Percentiles rank a stretch among this genome's conserved stretches.
Conservation (phyloP, 768 basidiomycete genomes). For the Kwoniella heveanensis region DNA sequence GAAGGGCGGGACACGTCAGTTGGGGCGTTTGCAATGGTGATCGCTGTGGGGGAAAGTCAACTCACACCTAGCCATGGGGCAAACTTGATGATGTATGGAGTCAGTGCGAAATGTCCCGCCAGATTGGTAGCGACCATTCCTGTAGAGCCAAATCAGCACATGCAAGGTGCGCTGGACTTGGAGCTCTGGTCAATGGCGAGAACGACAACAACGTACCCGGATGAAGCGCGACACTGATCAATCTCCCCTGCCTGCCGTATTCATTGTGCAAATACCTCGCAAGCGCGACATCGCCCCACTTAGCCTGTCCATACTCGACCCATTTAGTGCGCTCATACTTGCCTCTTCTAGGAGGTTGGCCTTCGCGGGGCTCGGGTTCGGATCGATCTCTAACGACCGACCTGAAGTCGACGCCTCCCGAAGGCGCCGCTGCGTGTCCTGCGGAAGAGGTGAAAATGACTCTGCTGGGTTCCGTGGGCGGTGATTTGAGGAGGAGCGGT, state of each 20-base stretch:
- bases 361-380: not conserved
- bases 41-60: too few species aligned
- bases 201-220: conserved; percentile 33
- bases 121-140: conserved; percentile 46
- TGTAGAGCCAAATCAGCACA: conserved; percentile 4
- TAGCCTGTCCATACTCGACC: conserved; percentile 48
- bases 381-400: conserved; percentile 29
- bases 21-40: too few species aligned
- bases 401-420: conserved; percentile 37
- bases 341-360: conserved; percentile 9
- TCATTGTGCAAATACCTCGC: conserved; percentile 36
- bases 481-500: conserved; percentile 27
- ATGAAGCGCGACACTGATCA: conserved; percentile 45
- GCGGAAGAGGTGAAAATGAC: conserved; percentile 43
- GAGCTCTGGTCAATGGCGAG: too few species aligned
- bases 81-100: conserved; percentile 17
- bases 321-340: conserved; percentile 32
- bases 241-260: conserved; percentile 35
- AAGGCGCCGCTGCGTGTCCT: conserved; percentile 39
- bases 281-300: conserved; percentile 50
- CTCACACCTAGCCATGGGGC: conserved; percentile 39
- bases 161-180: too few species aligned
- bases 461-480: conserved; percentile 25
- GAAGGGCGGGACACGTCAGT: too few species aligned
- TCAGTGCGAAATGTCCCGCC: conserved; percentile 25